Evolutionary conservation across 352 stramenopile species (phyloP), one percentile per base, ranked within the genome.

Genomic region (Phytopythium boreale): DNA sequence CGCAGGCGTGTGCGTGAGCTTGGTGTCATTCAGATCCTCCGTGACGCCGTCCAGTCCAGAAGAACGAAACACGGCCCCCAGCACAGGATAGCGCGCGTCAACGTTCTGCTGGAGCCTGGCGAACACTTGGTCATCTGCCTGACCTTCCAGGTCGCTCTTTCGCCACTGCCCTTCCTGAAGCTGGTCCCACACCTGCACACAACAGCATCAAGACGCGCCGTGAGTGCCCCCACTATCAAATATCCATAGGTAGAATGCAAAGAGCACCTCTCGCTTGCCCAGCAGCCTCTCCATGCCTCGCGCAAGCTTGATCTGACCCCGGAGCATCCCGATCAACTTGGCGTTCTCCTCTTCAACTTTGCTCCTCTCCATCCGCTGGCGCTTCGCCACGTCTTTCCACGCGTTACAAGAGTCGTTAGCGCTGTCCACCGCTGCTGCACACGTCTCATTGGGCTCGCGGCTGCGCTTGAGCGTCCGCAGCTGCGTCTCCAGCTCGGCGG

Each of bases 401-500:
- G 10, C 27, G 15, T 20, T 26, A 26, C 14, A 0, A 6, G 39
- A 34, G 24, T 37, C 26, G 6, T n/a, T 19, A 19, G 19, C 20
- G 29, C 11, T 10, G 15, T 20, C n/a, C 41, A 9, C 27, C 4
- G n/a, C 37, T 8, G 20, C 44, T 24, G 19, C 22, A n/a, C 20
- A 47, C 5, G 34, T 50, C 22, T 4, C 20, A 6, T 6, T 14
- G 2, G 53, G 10, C 53, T 27, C 53, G 4, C 34, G 34, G 12
- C n/a, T 34, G 12, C 53, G 53, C 58, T 63, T 56, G 27, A 63
- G 43, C 58, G 31, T 5, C n/a, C 26, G n/a, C 20, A 63, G 43
- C 29, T 52, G 17, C 44, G 20, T 14, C 15, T 46, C 58, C 29
- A 63, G 24, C 29, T 55, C 58, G 41, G 4, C 26, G 15, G 36